A percentile compares a stretch with the other conserved stretches of the same genome.
Conservation (phyloP, 352 stramenopile genomes). For the Globisporangium mamillatum region DNA sequence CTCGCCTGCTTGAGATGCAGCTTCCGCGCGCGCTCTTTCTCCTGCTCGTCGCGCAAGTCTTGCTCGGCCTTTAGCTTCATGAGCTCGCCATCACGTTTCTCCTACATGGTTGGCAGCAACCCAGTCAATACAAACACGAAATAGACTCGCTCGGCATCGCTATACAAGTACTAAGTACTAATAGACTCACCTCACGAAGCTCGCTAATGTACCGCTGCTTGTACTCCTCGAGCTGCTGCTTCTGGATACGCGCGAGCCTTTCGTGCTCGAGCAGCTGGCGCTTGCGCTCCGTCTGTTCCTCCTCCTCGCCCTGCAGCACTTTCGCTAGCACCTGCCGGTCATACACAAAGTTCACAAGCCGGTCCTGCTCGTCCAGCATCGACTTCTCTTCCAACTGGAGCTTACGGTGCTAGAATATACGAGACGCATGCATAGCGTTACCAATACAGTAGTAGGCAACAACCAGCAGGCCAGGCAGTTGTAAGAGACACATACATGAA, state of each 20-base stretch:
- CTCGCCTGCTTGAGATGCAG: slow-evolving; percentile 44
- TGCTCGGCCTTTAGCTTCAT: slow-evolving; percentile 61
- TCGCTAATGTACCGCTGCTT: slow-evolving; percentile 77
- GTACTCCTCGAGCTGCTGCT: slow-evolving; percentile 81
- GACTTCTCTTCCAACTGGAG: slow-evolving; percentile 80
- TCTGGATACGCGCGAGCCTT: slow-evolving; percentile 55
- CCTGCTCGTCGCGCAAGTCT: slow-evolving; percentile 51
- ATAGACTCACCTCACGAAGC: slow-evolving; percentile 47
- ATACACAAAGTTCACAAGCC: slow-evolving; percentile 42
- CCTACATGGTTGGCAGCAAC: slow-evolving; percentile 18
- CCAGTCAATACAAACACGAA: no score
- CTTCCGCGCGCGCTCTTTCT: slow-evolving; percentile 43
- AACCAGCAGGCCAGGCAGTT: neutral
- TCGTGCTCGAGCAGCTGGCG: slow-evolving; percentile 46
- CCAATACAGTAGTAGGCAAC: no score
- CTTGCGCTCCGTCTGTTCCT: slow-evolving; percentile 44
- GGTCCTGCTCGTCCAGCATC: slow-evolving; percentile 50
- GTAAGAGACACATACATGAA: slow-evolving; percentile 41
- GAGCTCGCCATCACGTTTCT: slow-evolving; percentile 68
- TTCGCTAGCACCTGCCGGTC: slow-evolving; percentile 47
- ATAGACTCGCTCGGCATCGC: no score
- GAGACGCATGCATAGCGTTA: neutral
- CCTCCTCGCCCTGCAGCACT: slow-evolving; percentile 47
- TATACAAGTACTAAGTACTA: neutral
- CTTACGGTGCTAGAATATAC: slow-evolving; percentile 54